These are phyloP conservation scores for Benincasa hispida DNA, from an alignment of 306 rosid genomes.

Conservation along the genomic window DNA sequence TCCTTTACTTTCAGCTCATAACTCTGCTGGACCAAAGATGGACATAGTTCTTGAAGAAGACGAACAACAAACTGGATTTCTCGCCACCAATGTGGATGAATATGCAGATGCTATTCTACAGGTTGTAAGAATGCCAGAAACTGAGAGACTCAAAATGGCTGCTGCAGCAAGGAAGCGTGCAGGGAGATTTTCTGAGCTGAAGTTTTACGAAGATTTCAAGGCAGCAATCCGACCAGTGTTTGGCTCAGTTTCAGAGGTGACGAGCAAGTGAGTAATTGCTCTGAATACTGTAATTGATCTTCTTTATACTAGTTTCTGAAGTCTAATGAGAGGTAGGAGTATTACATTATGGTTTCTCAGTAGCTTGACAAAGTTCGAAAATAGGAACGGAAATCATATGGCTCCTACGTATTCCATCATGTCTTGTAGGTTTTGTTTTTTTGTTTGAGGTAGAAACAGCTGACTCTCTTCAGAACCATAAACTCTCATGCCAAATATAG, in stretches of 20 bases:
- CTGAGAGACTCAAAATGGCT: slow-evolving; percentile 61
- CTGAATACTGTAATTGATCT: not conserved
- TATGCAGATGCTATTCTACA: slow-evolving; percentile 68
- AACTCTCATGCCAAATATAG: too few relatives aligned
- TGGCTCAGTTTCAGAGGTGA: slow-evolving; percentile 20
- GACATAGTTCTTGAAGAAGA: slow-evolving; percentile 83
- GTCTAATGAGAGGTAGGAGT: not conserved
- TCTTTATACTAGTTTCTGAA: not conserved
- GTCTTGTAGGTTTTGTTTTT: too few relatives aligned
- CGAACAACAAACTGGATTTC: slow-evolving; percentile 74
- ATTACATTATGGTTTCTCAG: not conserved
- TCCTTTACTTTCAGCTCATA: slow-evolving; percentile 56
- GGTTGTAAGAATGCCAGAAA: slow-evolving; percentile 46
- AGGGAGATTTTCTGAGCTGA: slow-evolving; percentile 68
- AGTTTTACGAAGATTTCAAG: slow-evolving; percentile 69
- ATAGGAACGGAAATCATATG: too few relatives aligned
- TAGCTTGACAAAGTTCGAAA: not conserved
- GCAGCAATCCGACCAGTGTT: slow-evolving; percentile 50
- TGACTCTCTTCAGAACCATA: too few relatives aligned
- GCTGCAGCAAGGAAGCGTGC: slow-evolving; percentile 80
- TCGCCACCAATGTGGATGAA: slow-evolving; percentile 55
- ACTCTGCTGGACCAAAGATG: slow-evolving; percentile 97
- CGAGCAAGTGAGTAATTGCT: not conserved
- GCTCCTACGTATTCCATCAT: too few relatives aligned
- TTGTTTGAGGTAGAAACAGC: too few relatives aligned